A percentile compares a stretch with the other conserved stretches of the same genome.
phyloP scores from a whole-genome alignment of 345 rosid species.

The Gossypium bickii region DNA sequence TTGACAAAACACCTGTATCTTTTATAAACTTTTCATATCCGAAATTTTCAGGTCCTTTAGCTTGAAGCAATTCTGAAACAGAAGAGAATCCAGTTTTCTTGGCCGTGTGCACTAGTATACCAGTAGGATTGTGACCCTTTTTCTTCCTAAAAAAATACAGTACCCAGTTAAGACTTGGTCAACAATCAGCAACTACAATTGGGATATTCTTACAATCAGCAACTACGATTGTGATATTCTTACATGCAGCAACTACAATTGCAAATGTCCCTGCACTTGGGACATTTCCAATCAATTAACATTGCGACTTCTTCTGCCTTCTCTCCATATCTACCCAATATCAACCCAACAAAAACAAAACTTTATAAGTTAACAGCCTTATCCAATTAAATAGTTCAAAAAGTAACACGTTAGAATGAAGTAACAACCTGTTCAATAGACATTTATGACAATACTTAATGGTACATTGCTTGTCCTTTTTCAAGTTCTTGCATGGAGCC shows the following conservation, averaged over 20 bases:
- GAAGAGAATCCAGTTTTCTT: constrained; percentile 66
- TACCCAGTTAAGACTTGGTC: constrained; percentile 9
- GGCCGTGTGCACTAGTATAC: constrained; percentile 54
- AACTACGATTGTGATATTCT: constrained; percentile 58
- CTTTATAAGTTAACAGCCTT: background rate
- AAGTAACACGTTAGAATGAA: background rate
- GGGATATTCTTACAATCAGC: constrained; percentile 52
- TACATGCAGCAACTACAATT: constrained; percentile 85
- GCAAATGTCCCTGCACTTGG: constrained; percentile 74
- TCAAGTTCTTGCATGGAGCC: constrained; percentile 50
- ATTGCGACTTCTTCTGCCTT: constrained; percentile 44
- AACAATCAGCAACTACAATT: background rate
- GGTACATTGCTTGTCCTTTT: constrained; percentile 36
- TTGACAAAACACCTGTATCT: constrained; percentile 23
- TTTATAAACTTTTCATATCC: constrained; percentile 21
- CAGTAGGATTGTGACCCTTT: constrained; percentile 69
- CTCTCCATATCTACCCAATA: constrained; percentile 63
- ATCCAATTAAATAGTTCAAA: background rate
- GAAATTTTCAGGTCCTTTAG: constrained; percentile 37
- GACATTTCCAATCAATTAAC: constrained; percentile 62
- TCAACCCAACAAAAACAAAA: constrained; percentile 6
- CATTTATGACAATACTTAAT: constrained; percentile 64
- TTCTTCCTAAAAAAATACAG: constrained; percentile 49
- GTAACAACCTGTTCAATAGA: constrained; percentile 57
- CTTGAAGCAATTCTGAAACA: constrained; percentile 57